A percentile compares a stretch with the other conserved stretches of the same genome.
phyloP scores from a whole-genome alignment of 805 yeast species.

The Saccharomycopsis olivae region DNA sequence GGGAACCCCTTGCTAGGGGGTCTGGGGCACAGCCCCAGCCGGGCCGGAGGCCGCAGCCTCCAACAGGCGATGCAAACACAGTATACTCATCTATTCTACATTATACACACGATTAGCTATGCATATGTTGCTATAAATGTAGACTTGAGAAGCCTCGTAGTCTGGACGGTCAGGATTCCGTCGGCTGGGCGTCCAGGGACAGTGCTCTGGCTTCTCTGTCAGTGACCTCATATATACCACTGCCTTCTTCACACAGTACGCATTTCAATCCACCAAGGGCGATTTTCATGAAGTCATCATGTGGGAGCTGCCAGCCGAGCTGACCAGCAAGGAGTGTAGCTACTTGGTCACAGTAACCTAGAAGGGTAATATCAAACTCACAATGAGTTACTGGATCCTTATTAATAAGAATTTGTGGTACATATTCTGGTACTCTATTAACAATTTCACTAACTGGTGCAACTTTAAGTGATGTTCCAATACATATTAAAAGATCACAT shows the following conservation, averaged over 20 bases:
- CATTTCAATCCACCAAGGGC: conserved; percentile 10
- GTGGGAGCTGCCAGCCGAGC: conserved; percentile 52
- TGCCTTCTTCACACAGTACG: conserved; percentile 22
- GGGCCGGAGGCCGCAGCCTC: too few relatives aligned
- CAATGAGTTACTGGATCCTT: conserved; percentile 65
- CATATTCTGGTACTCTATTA: conserved; percentile 55
- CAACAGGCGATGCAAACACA: too few relatives aligned
- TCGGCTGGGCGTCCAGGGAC: too few relatives aligned
- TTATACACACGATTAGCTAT: too few relatives aligned
- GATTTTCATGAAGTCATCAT: conserved; percentile 35
- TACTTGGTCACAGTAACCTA: conserved; percentile 80
- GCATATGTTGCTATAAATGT: too few relatives aligned
- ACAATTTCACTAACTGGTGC: conserved; percentile 88
- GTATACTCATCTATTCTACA: too few relatives aligned
- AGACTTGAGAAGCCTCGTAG: too few relatives aligned
- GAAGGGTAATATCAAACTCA: conserved; percentile 65
- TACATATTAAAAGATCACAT: conserved; percentile 74
- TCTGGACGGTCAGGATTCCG: too few relatives aligned
- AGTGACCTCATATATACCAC: conserved; percentile 28
- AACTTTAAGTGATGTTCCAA: conserved; percentile 86
- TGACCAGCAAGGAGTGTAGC: conserved; percentile 52
- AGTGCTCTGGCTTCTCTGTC: too few relatives aligned
- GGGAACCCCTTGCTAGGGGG: too few relatives aligned
- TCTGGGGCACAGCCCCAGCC: too few relatives aligned
- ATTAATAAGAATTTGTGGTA: conserved; percentile 76